phyloP scores from a whole-genome alignment of 768 basidiomycete genomes.

The Mycena epipterygia region DNA sequence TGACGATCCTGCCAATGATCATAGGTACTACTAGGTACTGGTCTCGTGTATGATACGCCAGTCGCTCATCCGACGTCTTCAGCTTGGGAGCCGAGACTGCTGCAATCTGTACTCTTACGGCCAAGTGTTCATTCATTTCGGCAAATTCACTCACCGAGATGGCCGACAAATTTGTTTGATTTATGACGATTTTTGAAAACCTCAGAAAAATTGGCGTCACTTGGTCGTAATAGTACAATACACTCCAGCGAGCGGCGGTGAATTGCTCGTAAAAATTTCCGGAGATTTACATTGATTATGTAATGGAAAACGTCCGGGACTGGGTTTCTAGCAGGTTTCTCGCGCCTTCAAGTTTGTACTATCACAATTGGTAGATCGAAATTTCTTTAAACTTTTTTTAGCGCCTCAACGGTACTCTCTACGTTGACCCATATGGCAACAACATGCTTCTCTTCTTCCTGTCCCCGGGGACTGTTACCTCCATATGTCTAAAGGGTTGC shows the following conservation, averaged over 20 bases:
- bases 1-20: background rate
- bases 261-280: too few species aligned
- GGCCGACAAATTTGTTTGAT: too few species aligned
- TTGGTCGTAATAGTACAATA: background rate
- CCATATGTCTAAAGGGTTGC: slow-evolving; percentile 12
- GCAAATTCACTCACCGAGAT: too few species aligned
- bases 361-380: too few species aligned
- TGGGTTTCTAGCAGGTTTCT: too few species aligned
- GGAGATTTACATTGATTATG: too few species aligned
- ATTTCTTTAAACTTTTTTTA: slow-evolving; percentile 15
- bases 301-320: background rate
- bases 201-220: too few species aligned
- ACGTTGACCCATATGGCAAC: slow-evolving; percentile 25
- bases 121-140: too few species aligned
- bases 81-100: too few species aligned
- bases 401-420: slow-evolving; percentile 22
- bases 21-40: background rate
- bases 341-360: background rate
- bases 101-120: too few species aligned
- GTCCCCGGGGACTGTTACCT: slow-evolving; percentile 16
- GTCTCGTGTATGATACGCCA: slow-evolving; percentile 5
- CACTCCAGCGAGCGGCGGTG: background rate
- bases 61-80: background rate
- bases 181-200: too few species aligned
- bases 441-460: slow-evolving; percentile 12